A percentile compares a stretch with the other conserved stretches of the same genome.
Conservation (phyloP, 2,329 filamentous ascomycete species). For the Sclerotinia minor region DNA sequence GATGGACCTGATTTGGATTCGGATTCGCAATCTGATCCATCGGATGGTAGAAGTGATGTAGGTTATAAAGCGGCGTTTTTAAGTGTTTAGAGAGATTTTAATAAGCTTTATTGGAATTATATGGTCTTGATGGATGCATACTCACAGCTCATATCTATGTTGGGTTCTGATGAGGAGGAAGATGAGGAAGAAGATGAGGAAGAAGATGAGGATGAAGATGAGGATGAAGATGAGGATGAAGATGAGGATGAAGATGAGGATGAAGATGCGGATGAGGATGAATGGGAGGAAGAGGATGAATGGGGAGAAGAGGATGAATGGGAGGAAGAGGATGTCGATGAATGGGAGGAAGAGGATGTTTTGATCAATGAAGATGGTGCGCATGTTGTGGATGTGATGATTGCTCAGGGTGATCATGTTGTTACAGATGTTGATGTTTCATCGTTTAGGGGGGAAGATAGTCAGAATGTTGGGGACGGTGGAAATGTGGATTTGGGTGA, state of each 20-base stretch:
- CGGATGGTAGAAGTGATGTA: neutral
- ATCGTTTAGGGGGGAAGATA: neutral
- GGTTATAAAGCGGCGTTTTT: neutral
- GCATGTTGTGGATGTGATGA: constrained; percentile 1
- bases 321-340: neutral
- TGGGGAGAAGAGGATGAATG: too few species aligned
- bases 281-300: too few species aligned
- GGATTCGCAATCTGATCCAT: constrained; percentile 10
- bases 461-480: too few species aligned
- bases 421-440: neutral
- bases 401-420: neutral
- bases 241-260: neutral
- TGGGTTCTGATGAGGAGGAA: neutral
- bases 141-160: neutral
- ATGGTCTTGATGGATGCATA: neutral
- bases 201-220: neutral
- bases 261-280: neutral
- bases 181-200: neutral
- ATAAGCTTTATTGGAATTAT: neutral
- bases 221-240: neutral
- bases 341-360: neutral
- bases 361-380: neutral
- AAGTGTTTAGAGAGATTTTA: neutral
- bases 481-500: neutral
- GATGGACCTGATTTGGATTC: constrained; percentile 23